A percentile compares a stretch with the other conserved stretches of the same genome.
These are phyloP conservation scores for Sarcomyxa edulis DNA, from an alignment of 768 basidiomycete species.

Conservation along the genomic window DNA sequence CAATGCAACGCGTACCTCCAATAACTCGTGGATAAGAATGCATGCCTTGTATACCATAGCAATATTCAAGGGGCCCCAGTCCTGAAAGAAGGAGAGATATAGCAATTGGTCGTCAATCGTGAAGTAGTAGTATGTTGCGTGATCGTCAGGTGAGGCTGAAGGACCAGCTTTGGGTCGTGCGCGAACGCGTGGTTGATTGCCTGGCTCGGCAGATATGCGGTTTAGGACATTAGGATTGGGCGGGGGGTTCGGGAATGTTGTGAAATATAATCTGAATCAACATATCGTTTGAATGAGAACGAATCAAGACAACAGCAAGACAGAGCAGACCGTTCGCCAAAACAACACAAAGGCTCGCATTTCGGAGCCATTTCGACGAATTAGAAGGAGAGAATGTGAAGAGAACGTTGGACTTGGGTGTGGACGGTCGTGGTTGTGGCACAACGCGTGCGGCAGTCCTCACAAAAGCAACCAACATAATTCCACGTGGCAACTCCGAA, in stretches of 20 bases:
- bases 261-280: conserved; percentile 71
- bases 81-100: conserved; percentile 92
- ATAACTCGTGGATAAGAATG: conserved; percentile 84
- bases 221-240: conserved; percentile 67
- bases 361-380: conserved; percentile 33
- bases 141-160: conserved; percentile 66
- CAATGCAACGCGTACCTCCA: conserved; percentile 49
- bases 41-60: conserved; percentile 94
- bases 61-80: conserved; percentile 90
- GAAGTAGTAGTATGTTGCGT: conserved; percentile 82
- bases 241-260: conserved; percentile 76
- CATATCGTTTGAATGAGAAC: conserved; percentile 8
- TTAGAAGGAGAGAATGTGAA: conserved; percentile 15
- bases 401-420: conserved; percentile 13
- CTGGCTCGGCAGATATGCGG: conserved; percentile 42
- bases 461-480: too few species aligned
- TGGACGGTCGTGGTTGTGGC: conserved; percentile 14
- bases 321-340: conserved; percentile 62
- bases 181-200: conserved; percentile 57
- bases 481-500: conserved; percentile 15
- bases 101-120: conserved; percentile 89
- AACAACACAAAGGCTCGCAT: conserved; percentile 77
- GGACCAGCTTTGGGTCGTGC: conserved; percentile 53
- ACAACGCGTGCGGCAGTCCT: too few species aligned
- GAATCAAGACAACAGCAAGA: conserved; percentile 3